A percentile compares a stretch with the other conserved stretches of the same genome.
Conservation (phyloP, 148 eudicot species). For the Pouteria glomerata region DNA sequence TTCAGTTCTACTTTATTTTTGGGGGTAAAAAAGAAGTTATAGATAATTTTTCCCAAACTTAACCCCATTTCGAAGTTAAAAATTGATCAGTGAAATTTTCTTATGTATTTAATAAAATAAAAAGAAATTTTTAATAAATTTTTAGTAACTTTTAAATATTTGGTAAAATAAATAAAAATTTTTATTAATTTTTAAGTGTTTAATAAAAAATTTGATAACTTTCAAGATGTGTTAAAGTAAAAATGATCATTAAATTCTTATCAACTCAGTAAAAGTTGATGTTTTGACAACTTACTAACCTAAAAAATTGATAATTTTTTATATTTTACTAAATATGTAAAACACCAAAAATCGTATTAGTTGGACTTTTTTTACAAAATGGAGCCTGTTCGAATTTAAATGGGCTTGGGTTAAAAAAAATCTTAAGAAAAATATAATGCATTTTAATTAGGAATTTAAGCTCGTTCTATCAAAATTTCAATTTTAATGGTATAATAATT, state of each 20-base stretch:
- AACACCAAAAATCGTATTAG: background rate
- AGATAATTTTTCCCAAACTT: background rate
- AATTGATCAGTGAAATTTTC: background rate
- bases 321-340: background rate
- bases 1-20: background rate
- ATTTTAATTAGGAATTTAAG: too few relatives aligned
- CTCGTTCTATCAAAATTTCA: background rate
- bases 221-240: background rate
- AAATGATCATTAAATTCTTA: background rate
- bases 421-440: too few relatives aligned
- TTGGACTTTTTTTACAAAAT: background rate
- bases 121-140: too few relatives aligned
- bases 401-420: background rate
- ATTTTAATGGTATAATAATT: background rate
- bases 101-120: too few relatives aligned
- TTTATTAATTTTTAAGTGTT: too few relatives aligned
- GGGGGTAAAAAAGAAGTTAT: background rate
- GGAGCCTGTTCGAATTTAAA: background rate
- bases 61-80: too few relatives aligned
- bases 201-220: too few relatives aligned
- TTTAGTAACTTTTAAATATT: too few relatives aligned
- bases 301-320: too few relatives aligned
- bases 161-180: too few relatives aligned
- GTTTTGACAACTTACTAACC: too few relatives aligned
- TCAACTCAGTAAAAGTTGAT: too few relatives aligned